Base-by-base conservation (phyloP, 176 grass and related monocot genomes). In the Oryza meyeriana region DNA sequence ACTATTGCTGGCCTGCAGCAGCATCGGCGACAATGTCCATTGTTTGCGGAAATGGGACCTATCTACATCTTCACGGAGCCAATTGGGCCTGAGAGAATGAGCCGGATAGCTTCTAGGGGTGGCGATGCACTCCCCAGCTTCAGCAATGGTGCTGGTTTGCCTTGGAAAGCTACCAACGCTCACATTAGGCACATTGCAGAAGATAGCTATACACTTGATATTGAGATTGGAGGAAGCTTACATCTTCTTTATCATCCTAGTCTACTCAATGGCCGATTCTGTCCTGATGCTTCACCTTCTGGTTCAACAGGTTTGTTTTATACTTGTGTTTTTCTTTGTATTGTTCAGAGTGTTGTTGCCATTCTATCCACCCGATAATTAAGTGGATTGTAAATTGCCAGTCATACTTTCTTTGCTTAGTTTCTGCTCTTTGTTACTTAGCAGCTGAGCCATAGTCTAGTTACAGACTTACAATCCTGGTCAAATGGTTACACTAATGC, bases 21-120 rank as follows among this genome's bases (percentile, higher is more conserved):
- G 45, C 83, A 78, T 24, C 27, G 83, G 26, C 85, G 77, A 31
- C 96, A 95, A 61, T 95, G 96, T 45, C 90, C 96, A 55, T 70
- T 98, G 50, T 98, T 98, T 88, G 96, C 90, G 16, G 96, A 98
- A 81, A 91, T 98, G 90, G 96, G 96, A 0, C 96, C 93, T 76
- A 66, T 98, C 67, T 98, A 98, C 86, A 91, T 98, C 31, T 98
- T 98, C 71, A 87, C 77, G 41, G 96, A 98, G 36, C 90, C 96
- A 29, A 90, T 98, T 72, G 96, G 96, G 24, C 88, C 88, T 27
- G 90, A 98, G 59, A 93, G 80, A 77, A 98, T 98, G 93, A 42
- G 30, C 30, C 85, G 90, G 71, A 59, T 95, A 71, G 90, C 96
- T 90, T 91, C 76, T 36, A 89, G 96, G 85, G 90, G 93, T 79